A percentile compares a stretch with the other conserved stretches of the same genome.
phyloP scores from a whole-genome alignment of 1,139 yeast species.

The Geotrichum restrictum region DNA sequence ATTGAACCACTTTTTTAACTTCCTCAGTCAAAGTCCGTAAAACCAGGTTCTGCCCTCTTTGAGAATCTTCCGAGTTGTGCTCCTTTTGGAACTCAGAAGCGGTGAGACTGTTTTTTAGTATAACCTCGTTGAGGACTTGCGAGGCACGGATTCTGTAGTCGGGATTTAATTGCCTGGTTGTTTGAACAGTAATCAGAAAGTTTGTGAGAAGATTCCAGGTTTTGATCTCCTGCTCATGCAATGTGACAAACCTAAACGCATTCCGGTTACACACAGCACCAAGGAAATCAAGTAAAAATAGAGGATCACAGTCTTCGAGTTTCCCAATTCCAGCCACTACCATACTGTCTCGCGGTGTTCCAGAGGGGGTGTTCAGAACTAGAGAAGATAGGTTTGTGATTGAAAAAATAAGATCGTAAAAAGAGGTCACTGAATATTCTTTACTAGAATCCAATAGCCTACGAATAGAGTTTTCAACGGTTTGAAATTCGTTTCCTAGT shows the following conservation, averaged over 20 bases:
- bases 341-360: constrained; percentile 1
- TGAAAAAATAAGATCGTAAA: constrained; percentile 45
- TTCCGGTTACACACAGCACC: constrained; percentile 51
- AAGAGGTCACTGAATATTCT: constrained; percentile 51
- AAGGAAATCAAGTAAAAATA: constrained; percentile 33
- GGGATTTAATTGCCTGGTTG: constrained; percentile 40
- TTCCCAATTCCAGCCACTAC: constrained; percentile 24
- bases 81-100: constrained; percentile 16
- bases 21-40: constrained; percentile 22
- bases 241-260: constrained; percentile 48
- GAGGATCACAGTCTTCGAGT: constrained; percentile 23
- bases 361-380: constrained; percentile 8
- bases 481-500: constrained; percentile 45
- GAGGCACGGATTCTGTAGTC: constrained; percentile 49
- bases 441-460: constrained; percentile 61
- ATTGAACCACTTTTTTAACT: constrained; percentile 17
- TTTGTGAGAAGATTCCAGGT: constrained; percentile 47
- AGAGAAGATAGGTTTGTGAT: constrained; percentile 44
- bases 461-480: constrained; percentile 53
- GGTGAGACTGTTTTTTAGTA: constrained; percentile 39
- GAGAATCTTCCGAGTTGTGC: constrained; percentile 13
- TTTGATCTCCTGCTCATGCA: constrained; percentile 28
- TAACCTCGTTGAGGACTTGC: constrained; percentile 48
- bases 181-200: constrained; percentile 48
- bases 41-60: constrained; percentile 20